These are phyloP conservation scores for Globisporangium orthogonon DNA, from an alignment of 352 stramenopile genomes.

Conservation along the genomic window DNA sequence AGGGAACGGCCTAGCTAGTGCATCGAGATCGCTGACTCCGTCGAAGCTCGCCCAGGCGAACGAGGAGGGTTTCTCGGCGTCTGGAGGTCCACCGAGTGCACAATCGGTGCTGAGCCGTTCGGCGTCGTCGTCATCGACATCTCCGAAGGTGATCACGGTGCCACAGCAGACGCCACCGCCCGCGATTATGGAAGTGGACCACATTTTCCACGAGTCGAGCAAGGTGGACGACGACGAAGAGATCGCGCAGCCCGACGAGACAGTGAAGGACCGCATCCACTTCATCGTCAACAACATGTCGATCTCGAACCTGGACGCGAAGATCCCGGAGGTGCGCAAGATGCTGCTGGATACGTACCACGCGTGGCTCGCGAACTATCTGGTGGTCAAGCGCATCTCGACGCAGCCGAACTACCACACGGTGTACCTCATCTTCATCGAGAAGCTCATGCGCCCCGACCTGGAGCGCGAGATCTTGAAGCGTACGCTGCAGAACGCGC, in stretches of 20 bases:
- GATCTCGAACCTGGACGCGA: slow-evolving; percentile 58
- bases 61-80: slow-evolving; percentile 9
- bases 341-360: slow-evolving; percentile 93
- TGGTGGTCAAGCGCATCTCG: slow-evolving; percentile 98
- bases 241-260: slow-evolving; percentile 70
- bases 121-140: slow-evolving; percentile 26
- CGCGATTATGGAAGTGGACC: slow-evolving; percentile 61
- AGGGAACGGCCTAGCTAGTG: slow-evolving; percentile 2
- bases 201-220: slow-evolving; percentile 80
- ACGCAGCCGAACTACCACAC: slow-evolving; percentile 98
- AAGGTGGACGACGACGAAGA: slow-evolving; percentile 53
- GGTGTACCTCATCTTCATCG: slow-evolving; percentile 97
- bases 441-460: slow-evolving; percentile 91
- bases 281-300: slow-evolving; percentile 71
- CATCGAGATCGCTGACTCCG: slow-evolving; percentile 11
- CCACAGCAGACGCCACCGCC: slow-evolving; percentile 34
- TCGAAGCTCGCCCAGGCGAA: slow-evolving; percentile 14
- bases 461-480: slow-evolving; percentile 94
- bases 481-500: slow-evolving; percentile 93
- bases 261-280: slow-evolving; percentile 80
- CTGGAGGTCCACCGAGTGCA: slow-evolving; percentile 7
- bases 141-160: slow-evolving; percentile 32
- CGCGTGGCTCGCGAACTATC: slow-evolving; percentile 97
- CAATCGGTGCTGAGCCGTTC: slow-evolving; percentile 40
- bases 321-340: slow-evolving; percentile 94